Evolutionary conservation across 2,329 filamentous ascomycete species (phyloP).

Genomic region (Arachnomyces sp.): DNA sequence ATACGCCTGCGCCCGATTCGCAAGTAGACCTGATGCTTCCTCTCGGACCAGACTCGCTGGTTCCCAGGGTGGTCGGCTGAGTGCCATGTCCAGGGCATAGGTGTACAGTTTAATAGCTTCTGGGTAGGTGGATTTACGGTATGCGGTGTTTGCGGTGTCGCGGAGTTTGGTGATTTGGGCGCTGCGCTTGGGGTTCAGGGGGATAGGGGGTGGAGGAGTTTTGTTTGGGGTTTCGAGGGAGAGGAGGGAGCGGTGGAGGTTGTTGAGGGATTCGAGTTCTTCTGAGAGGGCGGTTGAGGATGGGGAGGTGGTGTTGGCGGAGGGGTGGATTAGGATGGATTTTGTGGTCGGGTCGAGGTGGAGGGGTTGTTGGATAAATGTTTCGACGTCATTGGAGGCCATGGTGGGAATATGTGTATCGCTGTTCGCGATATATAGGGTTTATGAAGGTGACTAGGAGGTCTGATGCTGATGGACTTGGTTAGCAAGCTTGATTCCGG

Average conservation of each 20-base stretch:
- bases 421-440: conserved; percentile 1
- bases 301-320: conserved; percentile 69
- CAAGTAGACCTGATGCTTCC: conserved; percentile 70
- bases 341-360: conserved; percentile 43
- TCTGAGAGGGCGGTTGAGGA: conserved; percentile 55
- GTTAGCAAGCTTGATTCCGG: too few species aligned
- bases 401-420: conserved; percentile 46
- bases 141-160: conserved; percentile 75
- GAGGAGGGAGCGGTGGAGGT: conserved; percentile 68
- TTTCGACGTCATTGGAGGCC: conserved; percentile 42
- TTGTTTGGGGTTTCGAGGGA: conserved; percentile 52
- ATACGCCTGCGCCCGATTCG: conserved; percentile 83
- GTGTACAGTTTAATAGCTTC: conserved; percentile 77
- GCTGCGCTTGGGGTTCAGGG: conserved; percentile 85
- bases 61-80: conserved; percentile 78
- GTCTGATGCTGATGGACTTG: too few species aligned
- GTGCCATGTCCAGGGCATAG: conserved; percentile 84
- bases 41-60: conserved; percentile 74
- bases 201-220: conserved; percentile 77
- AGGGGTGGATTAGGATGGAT: conserved; percentile 47
- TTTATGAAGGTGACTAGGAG: too few species aligned
- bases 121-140: conserved; percentile 65
- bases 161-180: conserved; percentile 85
- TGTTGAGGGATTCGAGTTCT: conserved; percentile 67
- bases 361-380: conserved; percentile 52